A percentile compares a stretch with the other conserved stretches of the same genome.
These are phyloP conservation scores for Larix kaempferi DNA, from an alignment of 75 land plant genomes.

Conservation along the genomic window DNA sequence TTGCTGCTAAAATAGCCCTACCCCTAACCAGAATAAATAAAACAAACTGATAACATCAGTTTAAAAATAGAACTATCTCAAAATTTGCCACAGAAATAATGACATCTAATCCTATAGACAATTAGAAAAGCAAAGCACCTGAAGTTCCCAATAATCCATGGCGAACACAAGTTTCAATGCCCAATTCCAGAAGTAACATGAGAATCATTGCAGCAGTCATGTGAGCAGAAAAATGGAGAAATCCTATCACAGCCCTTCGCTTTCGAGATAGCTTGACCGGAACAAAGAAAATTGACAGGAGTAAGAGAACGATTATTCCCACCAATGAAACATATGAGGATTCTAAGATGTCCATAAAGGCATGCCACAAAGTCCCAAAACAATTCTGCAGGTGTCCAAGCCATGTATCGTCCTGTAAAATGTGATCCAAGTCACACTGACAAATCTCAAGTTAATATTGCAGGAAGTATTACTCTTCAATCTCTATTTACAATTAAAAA, in stretches of 20 bases:
- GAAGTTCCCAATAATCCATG: constrained; percentile 85
- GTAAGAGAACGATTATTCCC: constrained; percentile 47
- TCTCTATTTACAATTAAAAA: neutral
- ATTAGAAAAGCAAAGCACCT: constrained; percentile 37
- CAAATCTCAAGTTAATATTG: neutral
- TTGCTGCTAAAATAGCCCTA: neutral
- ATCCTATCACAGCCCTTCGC: constrained; percentile 62
- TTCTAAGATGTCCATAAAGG: constrained; percentile 66
- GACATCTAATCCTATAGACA: neutral
- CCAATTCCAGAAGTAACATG: constrained; percentile 92
- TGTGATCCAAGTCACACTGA: constrained; percentile 80
- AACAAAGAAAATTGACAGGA: constrained; percentile 56
- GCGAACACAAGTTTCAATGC: constrained; percentile 87
- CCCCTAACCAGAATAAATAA: neutral
- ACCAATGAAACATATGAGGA: constrained; percentile 79
- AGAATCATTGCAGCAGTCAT: constrained; percentile 75
- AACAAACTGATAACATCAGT: too few species aligned
- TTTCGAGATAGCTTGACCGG: constrained; percentile 77
- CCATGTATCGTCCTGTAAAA: constrained; percentile 69
- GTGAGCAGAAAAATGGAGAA: constrained; percentile 84
- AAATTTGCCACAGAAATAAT: too few species aligned
- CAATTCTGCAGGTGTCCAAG: constrained; percentile 64
- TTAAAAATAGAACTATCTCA: too few species aligned
- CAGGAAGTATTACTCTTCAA: neutral
- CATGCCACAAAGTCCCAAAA: constrained; percentile 56